Conservation (phyloP, 306 rosid genomes). For the Boehmeria nivea region DNA sequence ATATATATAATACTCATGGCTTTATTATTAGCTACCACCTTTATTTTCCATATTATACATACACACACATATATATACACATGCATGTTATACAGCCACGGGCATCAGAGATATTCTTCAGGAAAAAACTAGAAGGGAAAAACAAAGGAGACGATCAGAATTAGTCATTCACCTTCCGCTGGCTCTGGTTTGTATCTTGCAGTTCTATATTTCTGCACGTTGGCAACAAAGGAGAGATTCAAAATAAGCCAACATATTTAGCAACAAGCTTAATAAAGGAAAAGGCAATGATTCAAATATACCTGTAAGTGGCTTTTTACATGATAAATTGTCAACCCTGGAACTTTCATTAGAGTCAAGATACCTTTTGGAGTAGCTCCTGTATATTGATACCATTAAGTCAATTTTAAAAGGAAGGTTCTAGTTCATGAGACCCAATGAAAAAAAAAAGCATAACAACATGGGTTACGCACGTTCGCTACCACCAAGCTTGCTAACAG, state of each 20-base stretch:
- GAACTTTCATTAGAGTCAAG: slow-evolving; percentile 74
- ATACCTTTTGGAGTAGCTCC: slow-evolving; percentile 98
- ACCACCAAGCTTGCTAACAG: slow-evolving; percentile 87
- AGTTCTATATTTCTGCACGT: slow-evolving; percentile 87
- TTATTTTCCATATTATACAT: no score
- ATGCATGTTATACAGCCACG: no score
- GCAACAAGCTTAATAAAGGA: slow-evolving; percentile 19
- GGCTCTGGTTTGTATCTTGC: slow-evolving; percentile 90
- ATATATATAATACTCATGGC: no score
- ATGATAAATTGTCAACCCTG: slow-evolving; percentile 89
- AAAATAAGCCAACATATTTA: slow-evolving; percentile 16
- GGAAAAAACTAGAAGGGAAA: slow-evolving; percentile 15
- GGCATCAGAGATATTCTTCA: neutral
- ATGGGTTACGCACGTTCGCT: slow-evolving; percentile 57
- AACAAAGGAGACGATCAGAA: slow-evolving; percentile 20
- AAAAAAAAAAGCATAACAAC: neutral
- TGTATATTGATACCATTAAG: slow-evolving; percentile 34
- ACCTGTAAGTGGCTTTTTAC: slow-evolving; percentile 98
- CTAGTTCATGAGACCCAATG: slow-evolving; percentile 5
- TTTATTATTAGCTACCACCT: no score
- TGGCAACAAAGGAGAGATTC: slow-evolving; percentile 2
- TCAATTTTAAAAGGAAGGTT: slow-evolving; percentile 1
- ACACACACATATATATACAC: no score
- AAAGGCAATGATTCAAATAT: slow-evolving; percentile 9
- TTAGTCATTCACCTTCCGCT: slow-evolving; percentile 53